These are phyloP conservation scores for carrot (Daucus carota) DNA, from an alignment of 129 eudicot species.

Conservation along the genomic window DNA sequence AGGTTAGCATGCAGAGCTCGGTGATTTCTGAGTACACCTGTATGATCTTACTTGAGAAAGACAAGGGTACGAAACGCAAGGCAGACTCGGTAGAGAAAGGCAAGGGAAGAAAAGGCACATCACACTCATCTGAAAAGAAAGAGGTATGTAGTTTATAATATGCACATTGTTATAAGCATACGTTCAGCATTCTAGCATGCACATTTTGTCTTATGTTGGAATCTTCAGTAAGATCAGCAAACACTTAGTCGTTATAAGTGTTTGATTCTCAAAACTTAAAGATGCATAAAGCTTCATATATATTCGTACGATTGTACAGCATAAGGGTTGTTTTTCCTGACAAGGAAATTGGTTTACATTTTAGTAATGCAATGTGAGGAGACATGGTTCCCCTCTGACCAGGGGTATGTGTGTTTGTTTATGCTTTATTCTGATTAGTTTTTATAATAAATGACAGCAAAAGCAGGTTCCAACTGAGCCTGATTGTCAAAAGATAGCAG, in stretches of 20 bases:
- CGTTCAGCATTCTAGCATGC: background rate
- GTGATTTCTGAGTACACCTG: conserved; percentile 68
- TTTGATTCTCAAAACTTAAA: background rate
- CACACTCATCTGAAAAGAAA: conserved; percentile 6
- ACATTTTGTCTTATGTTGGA: background rate
- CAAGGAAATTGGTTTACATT: background rate
- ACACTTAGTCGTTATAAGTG: background rate
- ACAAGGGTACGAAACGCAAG: conserved; percentile 27
- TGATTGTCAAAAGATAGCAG: conserved; percentile 16
- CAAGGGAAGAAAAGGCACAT: background rate
- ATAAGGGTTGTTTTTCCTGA: background rate
- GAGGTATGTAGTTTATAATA: conserved; percentile 24
- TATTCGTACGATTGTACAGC: background rate
- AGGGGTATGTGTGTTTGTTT: background rate
- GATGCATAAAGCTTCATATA: background rate
- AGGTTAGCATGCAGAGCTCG: conserved; percentile 48
- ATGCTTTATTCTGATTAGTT: background rate
- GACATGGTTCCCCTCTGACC: background rate
- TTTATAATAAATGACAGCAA: conserved; percentile 11
- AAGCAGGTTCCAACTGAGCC: conserved; percentile 16
- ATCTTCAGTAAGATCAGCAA: background rate
- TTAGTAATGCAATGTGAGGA: background rate
- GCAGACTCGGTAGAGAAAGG: conserved; percentile 20
- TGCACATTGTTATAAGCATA: background rate
- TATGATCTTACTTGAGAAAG: conserved; percentile 54